Evolutionary conservation across 2,329 filamentous ascomycete species (phyloP), one percentile per base, ranked within the genome.

Genomic region (Fusarium begoniae): DNA sequence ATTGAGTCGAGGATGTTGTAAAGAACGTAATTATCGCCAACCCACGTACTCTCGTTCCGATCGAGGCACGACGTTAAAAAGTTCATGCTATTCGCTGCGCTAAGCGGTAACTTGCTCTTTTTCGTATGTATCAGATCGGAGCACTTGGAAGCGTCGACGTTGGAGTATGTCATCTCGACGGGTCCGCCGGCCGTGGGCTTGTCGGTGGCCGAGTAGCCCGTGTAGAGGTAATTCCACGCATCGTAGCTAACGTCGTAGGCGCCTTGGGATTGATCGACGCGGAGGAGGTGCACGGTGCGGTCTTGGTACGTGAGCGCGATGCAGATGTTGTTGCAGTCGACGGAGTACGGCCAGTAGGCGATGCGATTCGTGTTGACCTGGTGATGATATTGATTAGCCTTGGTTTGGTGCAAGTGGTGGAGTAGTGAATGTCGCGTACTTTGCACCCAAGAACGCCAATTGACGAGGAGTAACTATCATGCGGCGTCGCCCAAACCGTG

Each of bases 401-500:
- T 28, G 28, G 28, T 9, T 9, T 8, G 14, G 22, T 3, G 5
- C 12, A 14, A 28, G 8, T 8, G 24, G n/a, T 4, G 3, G 10
- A 28, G 20, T 32, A 35, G 14, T 26, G 26, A 26, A 54, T 28
- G 24, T 30, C n/a, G 32, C 48, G 47, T 32, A 73, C 73, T 77
- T 90, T 88, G 85, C 89, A 91, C 38, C 89, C 89, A n/a, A 88
- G 83, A 2, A 90, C 89, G 43, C 89, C 89, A 65, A 90, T 80
- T 0, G 88, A 90, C 5, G 87, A 90, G 2, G 87, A 89, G 82
- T 86, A 91, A 74, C 83, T 84, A 70, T 87, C 87, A 80, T 91
- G 89, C 22, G 89, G 89, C 5, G 89, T 90, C 8, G 70, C 82
- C 76, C 78, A 81, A 28, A 82, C 78, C 15, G 79, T 79, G 14